Percentiles rank a stretch among this genome's conserved stretches.
These are phyloP conservation scores for Arthrobotrys entomopaga DNA, from an alignment of 2,329 filamentous ascomycete genomes.

Conservation along the genomic window DNA sequence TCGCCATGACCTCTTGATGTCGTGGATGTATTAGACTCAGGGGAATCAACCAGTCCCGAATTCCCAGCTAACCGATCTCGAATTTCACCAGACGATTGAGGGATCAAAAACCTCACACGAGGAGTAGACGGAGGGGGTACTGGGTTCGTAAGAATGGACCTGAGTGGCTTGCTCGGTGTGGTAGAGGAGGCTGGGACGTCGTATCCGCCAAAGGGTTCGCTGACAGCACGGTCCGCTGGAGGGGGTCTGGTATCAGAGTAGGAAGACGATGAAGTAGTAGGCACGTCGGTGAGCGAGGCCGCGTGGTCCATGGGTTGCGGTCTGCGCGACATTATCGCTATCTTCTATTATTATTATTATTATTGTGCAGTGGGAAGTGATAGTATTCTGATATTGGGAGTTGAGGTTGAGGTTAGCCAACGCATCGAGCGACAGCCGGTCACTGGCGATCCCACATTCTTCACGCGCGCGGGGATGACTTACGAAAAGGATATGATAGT, in stretches of 20 bases:
- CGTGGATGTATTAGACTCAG: conserved; percentile 43
- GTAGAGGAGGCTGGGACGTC: conserved; percentile 45
- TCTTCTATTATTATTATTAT: not conserved
- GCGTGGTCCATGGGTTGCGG: conserved; percentile 43
- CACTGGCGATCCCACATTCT: conserved; percentile 31
- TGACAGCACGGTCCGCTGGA: conserved; percentile 32
- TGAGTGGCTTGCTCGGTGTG: conserved; percentile 24
- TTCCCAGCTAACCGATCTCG: conserved; percentile 43
- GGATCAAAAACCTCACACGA: conserved; percentile 50
- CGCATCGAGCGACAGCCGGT: conserved; percentile 7
- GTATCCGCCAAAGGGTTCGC: conserved; percentile 48
- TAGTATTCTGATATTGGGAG: conserved; percentile 20
- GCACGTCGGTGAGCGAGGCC: conserved; percentile 41
- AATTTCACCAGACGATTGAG: conserved; percentile 48
- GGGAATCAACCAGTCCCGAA: conserved; percentile 41
- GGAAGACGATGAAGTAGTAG: conserved; percentile 21
- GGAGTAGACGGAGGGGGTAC: conserved; percentile 43
- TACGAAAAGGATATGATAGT: conserved; percentile 29
- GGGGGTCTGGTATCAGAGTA: conserved; percentile 30
- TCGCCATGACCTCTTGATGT: conserved; percentile 25
- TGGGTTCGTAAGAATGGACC: conserved; percentile 46
- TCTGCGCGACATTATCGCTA: conserved; percentile 38
- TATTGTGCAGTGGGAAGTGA: not conserved
- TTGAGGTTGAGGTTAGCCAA: conserved; percentile 12
- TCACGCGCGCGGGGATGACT: conserved; percentile 31